A percentile compares a stretch with the other conserved stretches of the same genome.
Evolutionary conservation across 2,329 filamentous ascomycete species (phyloP).

Genomic region (Fusarium nelsonii): DNA sequence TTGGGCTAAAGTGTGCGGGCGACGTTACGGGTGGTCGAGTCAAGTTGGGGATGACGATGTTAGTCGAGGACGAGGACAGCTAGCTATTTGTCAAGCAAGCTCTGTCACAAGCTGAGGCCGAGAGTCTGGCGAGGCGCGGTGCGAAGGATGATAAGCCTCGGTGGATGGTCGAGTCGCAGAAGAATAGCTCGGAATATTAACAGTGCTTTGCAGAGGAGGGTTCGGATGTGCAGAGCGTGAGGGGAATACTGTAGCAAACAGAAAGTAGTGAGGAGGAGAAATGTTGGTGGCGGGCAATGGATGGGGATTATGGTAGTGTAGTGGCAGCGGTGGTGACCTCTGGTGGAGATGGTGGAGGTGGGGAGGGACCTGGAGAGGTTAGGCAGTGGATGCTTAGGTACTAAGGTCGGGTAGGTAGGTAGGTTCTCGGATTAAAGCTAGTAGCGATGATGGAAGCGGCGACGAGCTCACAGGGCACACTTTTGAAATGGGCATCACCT

Average conservation of each 20-base stretch:
- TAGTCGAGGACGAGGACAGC: constrained; percentile 37
- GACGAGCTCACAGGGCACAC: constrained; percentile 26
- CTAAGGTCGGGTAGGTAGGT: constrained; percentile 6
- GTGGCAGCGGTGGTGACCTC: constrained; percentile 45
- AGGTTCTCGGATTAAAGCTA: constrained; percentile 39
- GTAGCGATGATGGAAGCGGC: constrained; percentile 47
- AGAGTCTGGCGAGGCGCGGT: constrained; percentile 14
- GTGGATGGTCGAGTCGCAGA: constrained; percentile 13
- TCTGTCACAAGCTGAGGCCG: constrained; percentile 45
- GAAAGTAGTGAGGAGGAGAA: constrained; percentile 40
- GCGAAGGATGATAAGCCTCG: constrained; percentile 36
- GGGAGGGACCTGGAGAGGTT: constrained; percentile 38
- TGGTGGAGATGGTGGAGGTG: constrained; percentile 46
- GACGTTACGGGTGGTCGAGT: constrained; percentile 22
- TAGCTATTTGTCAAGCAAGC: constrained; percentile 48
- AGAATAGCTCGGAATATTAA: constrained; percentile 11
- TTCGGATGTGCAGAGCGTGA: constrained; percentile 16
- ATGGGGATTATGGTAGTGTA: constrained; percentile 40
- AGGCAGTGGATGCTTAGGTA: constrained; percentile 11
- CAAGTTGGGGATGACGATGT: constrained; percentile 25
- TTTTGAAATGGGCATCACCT: constrained; percentile 19
- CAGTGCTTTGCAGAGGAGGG: constrained; percentile 30
- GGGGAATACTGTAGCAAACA: constrained; percentile 27
- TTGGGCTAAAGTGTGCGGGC: constrained; percentile 39
- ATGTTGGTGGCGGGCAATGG: constrained; percentile 43